Evolutionary conservation across 1,284 basidiomycete genomes (phyloP).

Genomic region (Rhodotorula sp.): DNA sequence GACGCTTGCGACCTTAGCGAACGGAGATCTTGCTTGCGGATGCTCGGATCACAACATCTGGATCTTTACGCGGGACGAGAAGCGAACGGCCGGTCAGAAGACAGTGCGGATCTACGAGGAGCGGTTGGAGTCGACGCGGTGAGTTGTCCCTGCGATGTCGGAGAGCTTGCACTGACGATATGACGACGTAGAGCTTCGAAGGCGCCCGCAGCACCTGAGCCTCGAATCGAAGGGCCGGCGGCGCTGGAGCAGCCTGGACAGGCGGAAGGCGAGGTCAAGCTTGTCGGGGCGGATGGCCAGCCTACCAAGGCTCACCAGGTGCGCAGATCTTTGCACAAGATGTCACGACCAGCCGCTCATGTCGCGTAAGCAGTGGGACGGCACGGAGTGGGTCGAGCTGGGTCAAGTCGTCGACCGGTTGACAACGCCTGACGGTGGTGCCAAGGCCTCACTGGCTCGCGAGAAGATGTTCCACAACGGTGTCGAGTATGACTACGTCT

Average conservation of each 20-base stretch:
- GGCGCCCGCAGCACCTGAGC: not conserved
- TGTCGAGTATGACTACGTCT: conserved; percentile 95
- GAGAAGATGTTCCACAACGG: conserved; percentile 57
- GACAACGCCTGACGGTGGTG: not conserved
- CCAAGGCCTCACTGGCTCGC: not conserved
- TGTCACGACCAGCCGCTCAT: too few relatives aligned
- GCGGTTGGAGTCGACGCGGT: not conserved
- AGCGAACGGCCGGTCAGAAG: conserved; percentile 66
- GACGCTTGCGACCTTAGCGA: conserved; percentile 78
- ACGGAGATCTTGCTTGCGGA: conserved; percentile 85
- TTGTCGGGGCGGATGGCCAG: conserved; percentile 65
- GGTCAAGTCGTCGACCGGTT: conserved; percentile 90
- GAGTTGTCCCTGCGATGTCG: not conserved
- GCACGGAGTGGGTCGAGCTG: conserved; percentile 78
- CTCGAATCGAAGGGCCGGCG: not conserved
- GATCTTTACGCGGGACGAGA: conserved; percentile 74
- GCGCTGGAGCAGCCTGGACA: conserved; percentile 58
- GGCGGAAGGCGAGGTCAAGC: conserved; percentile 85
- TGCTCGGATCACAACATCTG: conserved; percentile 83
- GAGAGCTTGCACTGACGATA: too few relatives aligned
- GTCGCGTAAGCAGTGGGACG: conserved; percentile 83
- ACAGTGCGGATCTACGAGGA: conserved; percentile 49
- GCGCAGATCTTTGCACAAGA: too few relatives aligned
- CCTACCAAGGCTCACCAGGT: conserved; percentile 81
- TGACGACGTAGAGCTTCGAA: not conserved